phyloP scores from a whole-genome alignment of 768 basidiomycete genomes.

The Rhodotorula kratochvilovae region DNA sequence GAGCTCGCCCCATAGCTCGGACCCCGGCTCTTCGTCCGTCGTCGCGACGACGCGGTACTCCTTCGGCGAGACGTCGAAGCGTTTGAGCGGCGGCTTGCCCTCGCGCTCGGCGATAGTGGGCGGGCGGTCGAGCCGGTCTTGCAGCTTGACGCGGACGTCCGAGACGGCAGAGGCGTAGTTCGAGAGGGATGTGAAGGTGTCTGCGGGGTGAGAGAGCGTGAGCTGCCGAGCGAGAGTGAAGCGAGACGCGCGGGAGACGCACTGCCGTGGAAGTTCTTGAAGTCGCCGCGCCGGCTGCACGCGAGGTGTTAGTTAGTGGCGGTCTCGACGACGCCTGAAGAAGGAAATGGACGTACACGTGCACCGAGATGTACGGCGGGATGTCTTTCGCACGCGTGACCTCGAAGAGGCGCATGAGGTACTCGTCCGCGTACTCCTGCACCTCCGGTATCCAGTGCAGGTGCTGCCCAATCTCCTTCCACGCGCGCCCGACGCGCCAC shows the following conservation, averaged over 20 bases:
- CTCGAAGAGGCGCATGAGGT: not conserved
- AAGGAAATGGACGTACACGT: not conserved
- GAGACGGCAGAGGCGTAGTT: slow-evolving; percentile 22
- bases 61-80: not conserved
- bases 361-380: slow-evolving; percentile 2
- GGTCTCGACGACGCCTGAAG: too few species aligned
- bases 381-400: not conserved
- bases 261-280: slow-evolving; percentile 31
- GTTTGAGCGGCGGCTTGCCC: not conserved
- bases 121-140: slow-evolving; percentile 11
- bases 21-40: not conserved
- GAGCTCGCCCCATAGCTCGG: not conserved
- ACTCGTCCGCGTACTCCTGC: not conserved
- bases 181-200: slow-evolving; percentile 19
- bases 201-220: not conserved
- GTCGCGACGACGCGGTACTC: not conserved
- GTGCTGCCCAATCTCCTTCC: slow-evolving; percentile 2
- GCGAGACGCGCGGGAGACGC: not conserved
- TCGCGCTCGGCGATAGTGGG: not conserved
- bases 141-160: not conserved
- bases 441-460: slow-evolving; percentile 5
- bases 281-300: slow-evolving; percentile 31
- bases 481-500: not conserved
- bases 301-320: not conserved
- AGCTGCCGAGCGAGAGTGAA: not conserved